Evolutionary conservation across 2,329 filamentous ascomycete genomes (phyloP).

Genomic region (Botrytis galanthina): DNA sequence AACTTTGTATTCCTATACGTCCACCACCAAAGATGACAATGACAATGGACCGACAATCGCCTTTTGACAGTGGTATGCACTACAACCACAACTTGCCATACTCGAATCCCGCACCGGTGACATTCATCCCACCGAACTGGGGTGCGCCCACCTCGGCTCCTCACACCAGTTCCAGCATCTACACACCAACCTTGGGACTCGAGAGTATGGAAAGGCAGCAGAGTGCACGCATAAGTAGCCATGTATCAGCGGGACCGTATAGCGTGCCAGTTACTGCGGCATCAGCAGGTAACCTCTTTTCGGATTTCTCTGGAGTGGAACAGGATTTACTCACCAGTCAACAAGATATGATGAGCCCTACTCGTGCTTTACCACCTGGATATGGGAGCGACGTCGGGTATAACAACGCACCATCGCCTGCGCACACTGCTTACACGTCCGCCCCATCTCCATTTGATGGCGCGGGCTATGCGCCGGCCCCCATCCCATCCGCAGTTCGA

Average conservation of each 20-base stretch:
- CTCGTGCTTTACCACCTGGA: constrained; percentile 58
- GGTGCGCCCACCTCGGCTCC: constrained; percentile 68
- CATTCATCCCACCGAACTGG: constrained; percentile 67
- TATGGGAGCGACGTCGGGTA: constrained; percentile 67
- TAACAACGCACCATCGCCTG: constrained; percentile 57
- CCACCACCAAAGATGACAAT: constrained; percentile 69
- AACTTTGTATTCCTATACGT: constrained; percentile 19
- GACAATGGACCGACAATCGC: constrained; percentile 80
- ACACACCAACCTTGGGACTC: constrained; percentile 56
- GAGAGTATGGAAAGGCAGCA: constrained; percentile 57
- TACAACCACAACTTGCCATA: constrained; percentile 76
- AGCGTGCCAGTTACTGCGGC: constrained; percentile 69
- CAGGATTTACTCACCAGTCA: constrained; percentile 66
- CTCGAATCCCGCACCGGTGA: constrained; percentile 40
- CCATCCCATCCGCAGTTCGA: constrained; percentile 46
- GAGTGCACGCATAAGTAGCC: constrained; percentile 56
- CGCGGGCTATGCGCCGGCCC: constrained; percentile 69
- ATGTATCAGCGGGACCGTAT: constrained; percentile 65
- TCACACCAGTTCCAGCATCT: constrained; percentile 55
- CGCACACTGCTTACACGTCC: constrained; percentile 36
- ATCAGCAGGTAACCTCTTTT: constrained; percentile 65
- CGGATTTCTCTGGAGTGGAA: constrained; percentile 55
- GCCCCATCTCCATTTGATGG: constrained; percentile 68
- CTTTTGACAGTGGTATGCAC: constrained; percentile 64
- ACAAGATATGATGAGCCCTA: constrained; percentile 72